Evolutionary conservation across 1,284 basidiomycete genomes (phyloP).

Genomic region (Apiotrichum brassicae): DNA sequence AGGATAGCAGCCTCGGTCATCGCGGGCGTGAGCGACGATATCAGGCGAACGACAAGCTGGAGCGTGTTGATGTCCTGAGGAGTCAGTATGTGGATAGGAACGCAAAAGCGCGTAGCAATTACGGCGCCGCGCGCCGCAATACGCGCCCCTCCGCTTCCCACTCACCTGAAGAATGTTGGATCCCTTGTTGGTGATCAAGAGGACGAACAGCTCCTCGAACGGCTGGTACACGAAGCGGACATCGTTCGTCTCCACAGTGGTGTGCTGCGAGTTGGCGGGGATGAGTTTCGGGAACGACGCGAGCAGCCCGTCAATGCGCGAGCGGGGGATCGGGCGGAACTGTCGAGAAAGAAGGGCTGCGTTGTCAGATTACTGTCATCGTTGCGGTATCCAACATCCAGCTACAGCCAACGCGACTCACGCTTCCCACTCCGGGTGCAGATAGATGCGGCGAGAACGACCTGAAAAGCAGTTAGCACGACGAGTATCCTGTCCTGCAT

Average conservation of each 20-base stretch:
- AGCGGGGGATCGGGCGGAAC: slow-evolving; percentile 87
- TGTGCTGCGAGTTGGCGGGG: slow-evolving; percentile 94
- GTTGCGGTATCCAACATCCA: too few relatives aligned
- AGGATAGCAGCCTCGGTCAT: slow-evolving; percentile 80
- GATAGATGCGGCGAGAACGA: slow-evolving; percentile 69
- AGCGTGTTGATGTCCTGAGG: slow-evolving; percentile 87
- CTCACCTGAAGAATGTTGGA: slow-evolving; percentile 79
- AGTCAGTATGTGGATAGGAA: background rate
- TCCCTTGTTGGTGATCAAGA: slow-evolving; percentile 96
- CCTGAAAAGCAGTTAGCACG: slow-evolving; percentile 23
- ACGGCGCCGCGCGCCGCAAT: too few relatives aligned
- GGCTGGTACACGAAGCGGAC: slow-evolving; percentile 98
- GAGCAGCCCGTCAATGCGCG: slow-evolving; percentile 89
- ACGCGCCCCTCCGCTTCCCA: too few relatives aligned
- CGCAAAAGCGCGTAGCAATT: too few relatives aligned
- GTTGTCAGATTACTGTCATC: too few relatives aligned
- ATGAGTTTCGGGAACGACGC: slow-evolving; percentile 98
- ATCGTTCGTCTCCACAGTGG: slow-evolving; percentile 84
- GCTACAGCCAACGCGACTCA: too few relatives aligned
- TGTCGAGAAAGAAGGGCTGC: slow-evolving; percentile 93
- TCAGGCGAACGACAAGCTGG: slow-evolving; percentile 86
- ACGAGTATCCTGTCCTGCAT: too few relatives aligned
- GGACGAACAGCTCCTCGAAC: slow-evolving; percentile 94
- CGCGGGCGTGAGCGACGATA: slow-evolving; percentile 79
- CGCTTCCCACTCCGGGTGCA: slow-evolving; percentile 58